phyloP scores from a whole-genome alignment of 2,329 filamentous ascomycete genomes.

The Pseudocercospora musae region DNA sequence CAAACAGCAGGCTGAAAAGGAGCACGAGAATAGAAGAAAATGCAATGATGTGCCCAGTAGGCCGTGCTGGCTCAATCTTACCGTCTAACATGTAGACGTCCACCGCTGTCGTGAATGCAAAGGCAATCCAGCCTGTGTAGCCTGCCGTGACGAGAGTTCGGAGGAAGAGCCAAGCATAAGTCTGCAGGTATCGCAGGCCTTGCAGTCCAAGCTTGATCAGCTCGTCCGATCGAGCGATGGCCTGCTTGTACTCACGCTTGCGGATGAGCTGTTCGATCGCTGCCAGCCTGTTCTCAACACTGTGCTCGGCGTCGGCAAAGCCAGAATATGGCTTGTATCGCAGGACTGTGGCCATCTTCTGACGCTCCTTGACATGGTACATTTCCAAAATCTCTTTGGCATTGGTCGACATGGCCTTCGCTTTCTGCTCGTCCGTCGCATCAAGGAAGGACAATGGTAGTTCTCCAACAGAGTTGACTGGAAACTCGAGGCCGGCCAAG shows the following conservation, averaged over 20 bases:
- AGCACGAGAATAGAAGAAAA: conserved; percentile 75
- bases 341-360: conserved; percentile 72
- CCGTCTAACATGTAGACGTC: conserved; percentile 82
- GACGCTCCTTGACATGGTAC: conserved; percentile 88
- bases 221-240: conserved; percentile 73
- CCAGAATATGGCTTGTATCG: conserved; percentile 72
- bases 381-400: conserved; percentile 87
- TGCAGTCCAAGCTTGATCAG: conserved; percentile 75
- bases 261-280: conserved; percentile 68
- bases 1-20: conserved; percentile 73
- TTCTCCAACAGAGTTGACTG: conserved; percentile 93
- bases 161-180: conserved; percentile 97
- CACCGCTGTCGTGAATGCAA: conserved; percentile 82
- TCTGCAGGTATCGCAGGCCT: conserved; percentile 90
- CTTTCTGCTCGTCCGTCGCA: conserved; percentile 70
- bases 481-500: conserved; percentile 80
- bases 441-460: conserved; percentile 80
- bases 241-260: conserved; percentile 64
- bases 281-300: conserved; percentile 63
- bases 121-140: conserved; percentile 94
- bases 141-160: conserved; percentile 83
- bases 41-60: conserved; percentile 54
- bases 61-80: conserved; percentile 62
- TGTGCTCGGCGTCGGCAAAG: conserved; percentile 61
- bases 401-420: conserved; percentile 79